Conservation (phyloP, 345 rosid genomes). For the Leavenworthia alabamica region DNA sequence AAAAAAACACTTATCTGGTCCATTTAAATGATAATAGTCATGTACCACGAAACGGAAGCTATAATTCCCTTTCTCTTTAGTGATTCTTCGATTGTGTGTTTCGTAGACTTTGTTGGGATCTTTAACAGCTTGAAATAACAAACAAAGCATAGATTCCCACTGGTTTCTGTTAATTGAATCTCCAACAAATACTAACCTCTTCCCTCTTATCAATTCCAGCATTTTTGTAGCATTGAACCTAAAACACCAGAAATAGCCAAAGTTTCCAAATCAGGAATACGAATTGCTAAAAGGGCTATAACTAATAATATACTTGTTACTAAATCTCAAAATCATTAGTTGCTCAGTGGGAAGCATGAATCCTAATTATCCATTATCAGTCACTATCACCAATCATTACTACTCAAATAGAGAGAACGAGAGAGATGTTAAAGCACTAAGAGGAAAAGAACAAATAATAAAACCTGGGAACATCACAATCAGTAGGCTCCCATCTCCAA, state of each 20-base stretch:
- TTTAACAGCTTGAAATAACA: conserved; percentile 59
- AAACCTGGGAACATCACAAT: conserved; percentile 77
- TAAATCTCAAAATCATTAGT: background rate
- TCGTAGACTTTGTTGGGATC: conserved; percentile 87
- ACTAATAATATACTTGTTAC: background rate
- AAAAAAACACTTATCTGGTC: background rate
- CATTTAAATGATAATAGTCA: background rate
- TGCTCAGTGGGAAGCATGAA: background rate
- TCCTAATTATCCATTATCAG: background rate
- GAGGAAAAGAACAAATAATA: conserved; percentile 12
- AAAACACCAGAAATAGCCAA: conserved; percentile 4
- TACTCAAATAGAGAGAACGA: background rate
- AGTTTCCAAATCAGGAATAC: conserved; percentile 7
- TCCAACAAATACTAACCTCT: conserved; percentile 88
- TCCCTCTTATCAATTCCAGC: conserved; percentile 75
- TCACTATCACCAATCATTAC: conserved; percentile 9
- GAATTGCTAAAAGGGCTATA: background rate
- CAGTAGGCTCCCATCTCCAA: conserved; percentile 80
- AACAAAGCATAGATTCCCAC: conserved; percentile 94
- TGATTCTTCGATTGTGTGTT: conserved; percentile 68
- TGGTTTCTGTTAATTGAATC: conserved; percentile 94
- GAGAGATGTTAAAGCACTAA: background rate
- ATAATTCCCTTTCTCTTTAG: conserved; percentile 77
- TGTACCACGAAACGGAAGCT: conserved; percentile 80
- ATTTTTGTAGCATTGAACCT: conserved; percentile 82